phyloP scores from a whole-genome alignment of 2,329 filamentous ascomycete species.

The Colletotrichum aenigma region DNA sequence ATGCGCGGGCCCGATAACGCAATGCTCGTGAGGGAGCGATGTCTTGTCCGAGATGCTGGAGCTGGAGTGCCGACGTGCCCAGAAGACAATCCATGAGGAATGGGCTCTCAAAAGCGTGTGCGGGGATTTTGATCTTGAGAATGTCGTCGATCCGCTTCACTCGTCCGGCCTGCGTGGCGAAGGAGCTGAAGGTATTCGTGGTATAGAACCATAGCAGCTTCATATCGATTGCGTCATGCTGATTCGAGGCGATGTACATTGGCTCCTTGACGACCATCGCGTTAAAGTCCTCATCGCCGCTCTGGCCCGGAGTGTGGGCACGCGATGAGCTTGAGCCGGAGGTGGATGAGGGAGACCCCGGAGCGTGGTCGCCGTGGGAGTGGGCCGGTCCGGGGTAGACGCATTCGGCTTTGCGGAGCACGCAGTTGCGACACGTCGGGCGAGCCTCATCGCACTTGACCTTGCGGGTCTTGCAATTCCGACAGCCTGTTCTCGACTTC shows the following conservation, averaged over 20 bases:
- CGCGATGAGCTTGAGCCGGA: background rate
- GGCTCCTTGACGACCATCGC: conserved; percentile 25
- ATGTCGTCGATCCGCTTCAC: conserved; percentile 42
- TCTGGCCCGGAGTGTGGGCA: background rate
- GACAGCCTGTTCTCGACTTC: conserved; percentile 58
- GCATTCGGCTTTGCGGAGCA: conserved; percentile 51
- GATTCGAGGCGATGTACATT: conserved; percentile 29
- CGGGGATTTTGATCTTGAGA: conserved; percentile 50
- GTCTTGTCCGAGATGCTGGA: conserved; percentile 43
- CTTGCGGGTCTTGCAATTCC: conserved; percentile 59
- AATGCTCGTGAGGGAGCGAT: conserved; percentile 43
- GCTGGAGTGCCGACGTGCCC: conserved; percentile 54
- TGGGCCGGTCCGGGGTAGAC: conserved; percentile 41
- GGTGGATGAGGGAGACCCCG: conserved; percentile 7
- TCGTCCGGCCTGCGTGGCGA: conserved; percentile 43
- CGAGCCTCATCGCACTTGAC: conserved; percentile 59
- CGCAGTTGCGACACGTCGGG: conserved; percentile 55
- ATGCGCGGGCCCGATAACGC: conserved; percentile 52
- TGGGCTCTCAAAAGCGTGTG: conserved; percentile 54
- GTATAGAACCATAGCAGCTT: conserved; percentile 62
- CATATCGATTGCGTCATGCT: conserved; percentile 48
- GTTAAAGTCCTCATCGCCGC: conserved; percentile 15
- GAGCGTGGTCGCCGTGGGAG: background rate
- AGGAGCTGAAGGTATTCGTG: conserved; percentile 47
- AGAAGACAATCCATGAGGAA: conserved; percentile 63